Evolutionary conservation across 331 rosid species (phyloP).

Genomic region (Rhamnella rubrinervis): DNA sequence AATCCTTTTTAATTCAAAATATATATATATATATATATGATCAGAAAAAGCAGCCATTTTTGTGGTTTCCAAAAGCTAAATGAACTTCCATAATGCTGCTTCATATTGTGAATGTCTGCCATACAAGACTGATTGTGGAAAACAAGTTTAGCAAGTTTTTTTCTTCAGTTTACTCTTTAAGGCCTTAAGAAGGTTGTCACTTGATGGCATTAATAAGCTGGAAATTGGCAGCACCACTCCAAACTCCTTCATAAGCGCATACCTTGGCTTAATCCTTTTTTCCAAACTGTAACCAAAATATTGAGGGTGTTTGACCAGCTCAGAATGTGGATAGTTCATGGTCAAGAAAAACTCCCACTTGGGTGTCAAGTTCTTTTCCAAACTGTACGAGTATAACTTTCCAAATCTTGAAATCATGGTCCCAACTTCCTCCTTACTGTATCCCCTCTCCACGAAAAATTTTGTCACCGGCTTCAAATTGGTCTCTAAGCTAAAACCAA

Average conservation of each 20-base stretch:
- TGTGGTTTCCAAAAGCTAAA: slow-evolving; percentile 6
- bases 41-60: slow-evolving; percentile 7
- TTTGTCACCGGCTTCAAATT: slow-evolving; percentile 76
- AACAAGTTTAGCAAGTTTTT: neutral
- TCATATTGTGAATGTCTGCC: neutral
- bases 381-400: slow-evolving; percentile 71
- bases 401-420: slow-evolving; percentile 87
- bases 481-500: slow-evolving; percentile 79
- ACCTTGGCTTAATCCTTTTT: slow-evolving; percentile 82
- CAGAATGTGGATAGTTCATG: slow-evolving; percentile 66
- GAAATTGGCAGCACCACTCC: slow-evolving; percentile 64
- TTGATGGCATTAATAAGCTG: slow-evolving; percentile 68
- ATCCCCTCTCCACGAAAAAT: slow-evolving; percentile 77
- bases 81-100: neutral
- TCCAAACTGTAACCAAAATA: slow-evolving; percentile 83
- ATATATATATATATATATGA: too few species aligned
- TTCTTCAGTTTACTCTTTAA: slow-evolving; percentile 59
- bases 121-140: slow-evolving; percentile 19
- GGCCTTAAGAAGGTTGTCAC: slow-evolving; percentile 40
- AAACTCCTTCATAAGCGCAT: slow-evolving; percentile 50
- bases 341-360: slow-evolving; percentile 86
- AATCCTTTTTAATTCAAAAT: too few species aligned
- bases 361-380: slow-evolving; percentile 62
- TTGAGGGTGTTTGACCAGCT: slow-evolving; percentile 85
- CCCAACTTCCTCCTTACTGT: slow-evolving; percentile 63